Conservation (phyloP, 108 stramenopile species). For the Skeletonema marinoi region DNA sequence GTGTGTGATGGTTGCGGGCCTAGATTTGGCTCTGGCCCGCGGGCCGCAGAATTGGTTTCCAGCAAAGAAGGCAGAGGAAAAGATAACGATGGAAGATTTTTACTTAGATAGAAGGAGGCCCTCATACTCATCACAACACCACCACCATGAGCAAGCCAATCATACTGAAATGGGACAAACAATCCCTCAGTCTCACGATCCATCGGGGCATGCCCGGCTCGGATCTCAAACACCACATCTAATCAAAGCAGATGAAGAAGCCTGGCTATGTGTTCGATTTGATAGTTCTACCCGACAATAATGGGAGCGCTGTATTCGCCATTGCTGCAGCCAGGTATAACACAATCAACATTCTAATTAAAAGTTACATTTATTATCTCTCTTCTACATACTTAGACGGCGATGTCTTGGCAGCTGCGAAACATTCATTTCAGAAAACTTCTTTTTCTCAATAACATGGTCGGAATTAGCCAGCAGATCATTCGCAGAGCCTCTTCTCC, state of each 20-base stretch:
- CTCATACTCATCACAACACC: too few species aligned
- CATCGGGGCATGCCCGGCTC: conserved; percentile 10
- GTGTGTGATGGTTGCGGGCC: too few species aligned
- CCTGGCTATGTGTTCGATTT: conserved; percentile 61
- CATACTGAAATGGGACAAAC: conserved; percentile 53
- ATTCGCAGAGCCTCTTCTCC: too few species aligned
- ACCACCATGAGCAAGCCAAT: background rate
- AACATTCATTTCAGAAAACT: too few species aligned
- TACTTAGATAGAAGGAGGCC: too few species aligned
- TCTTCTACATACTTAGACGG: background rate
- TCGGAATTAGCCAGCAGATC: too few species aligned
- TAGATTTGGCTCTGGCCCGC: too few species aligned
- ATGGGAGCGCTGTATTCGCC: conserved; percentile 29
- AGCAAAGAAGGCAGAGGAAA: too few species aligned
- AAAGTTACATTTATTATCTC: background rate
- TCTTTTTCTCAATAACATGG: too few species aligned
- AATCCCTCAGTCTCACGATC: conserved; percentile 25
- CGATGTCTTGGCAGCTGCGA: background rate
- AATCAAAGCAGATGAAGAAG: conserved; percentile 16
- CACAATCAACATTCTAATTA: conserved; percentile 50
- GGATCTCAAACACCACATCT: conserved; percentile 34
- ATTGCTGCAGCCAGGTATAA: conserved; percentile 64
- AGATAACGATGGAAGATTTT: too few species aligned
- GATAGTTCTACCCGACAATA: conserved; percentile 37
- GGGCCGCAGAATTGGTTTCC: too few species aligned